Evolutionary conservation across 108 stramenopile genomes (phyloP).

Genomic region (Nitzschia sp.): DNA sequence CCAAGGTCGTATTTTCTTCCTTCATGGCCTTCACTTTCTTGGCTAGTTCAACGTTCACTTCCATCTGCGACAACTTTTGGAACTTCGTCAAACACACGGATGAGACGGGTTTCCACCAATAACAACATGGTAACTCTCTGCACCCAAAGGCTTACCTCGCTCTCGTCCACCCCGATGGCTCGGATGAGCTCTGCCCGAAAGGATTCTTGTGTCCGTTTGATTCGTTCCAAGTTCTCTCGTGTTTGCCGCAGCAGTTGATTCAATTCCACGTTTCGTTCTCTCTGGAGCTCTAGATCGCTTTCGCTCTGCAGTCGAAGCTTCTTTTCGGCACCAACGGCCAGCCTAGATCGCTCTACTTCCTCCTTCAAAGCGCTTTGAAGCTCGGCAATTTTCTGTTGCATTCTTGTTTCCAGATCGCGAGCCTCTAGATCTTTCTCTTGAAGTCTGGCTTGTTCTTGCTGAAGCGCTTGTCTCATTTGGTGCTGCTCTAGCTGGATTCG

Average conservation of each 20-base stretch:
- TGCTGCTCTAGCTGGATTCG: slow-evolving; percentile 11
- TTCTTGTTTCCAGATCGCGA: slow-evolving; percentile 17
- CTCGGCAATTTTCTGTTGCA: slow-evolving; percentile 24
- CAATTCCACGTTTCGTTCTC: slow-evolving; percentile 20
- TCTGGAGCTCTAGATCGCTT: slow-evolving; percentile 18
- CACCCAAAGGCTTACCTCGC: slow-evolving; percentile 15
- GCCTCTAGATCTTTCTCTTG: slow-evolving; percentile 18
- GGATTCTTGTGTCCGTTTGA: slow-evolving; percentile 26
- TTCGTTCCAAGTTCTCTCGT: slow-evolving; percentile 12
- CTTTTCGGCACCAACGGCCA: slow-evolving; percentile 32
- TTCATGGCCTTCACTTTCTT: slow-evolving; percentile 24
- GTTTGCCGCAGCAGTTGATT: slow-evolving; percentile 25
- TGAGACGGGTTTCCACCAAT: no score
- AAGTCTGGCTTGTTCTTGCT: slow-evolving; percentile 13
- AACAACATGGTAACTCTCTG: no score
- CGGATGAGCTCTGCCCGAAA: slow-evolving; percentile 26
- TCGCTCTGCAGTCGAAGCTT: slow-evolving; percentile 19
- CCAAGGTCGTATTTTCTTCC: slow-evolving; percentile 18
- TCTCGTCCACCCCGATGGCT: slow-evolving; percentile 18
- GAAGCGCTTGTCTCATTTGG: slow-evolving; percentile 3
- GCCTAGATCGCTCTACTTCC: slow-evolving; percentile 18
- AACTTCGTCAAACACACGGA: no score
- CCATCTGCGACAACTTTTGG: slow-evolving; percentile 13
- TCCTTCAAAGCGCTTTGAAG: slow-evolving; percentile 18
- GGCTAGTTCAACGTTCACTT: slow-evolving; percentile 21